Conservation (phyloP, 805 yeast species). For the Phaffomyces antillensis region DNA sequence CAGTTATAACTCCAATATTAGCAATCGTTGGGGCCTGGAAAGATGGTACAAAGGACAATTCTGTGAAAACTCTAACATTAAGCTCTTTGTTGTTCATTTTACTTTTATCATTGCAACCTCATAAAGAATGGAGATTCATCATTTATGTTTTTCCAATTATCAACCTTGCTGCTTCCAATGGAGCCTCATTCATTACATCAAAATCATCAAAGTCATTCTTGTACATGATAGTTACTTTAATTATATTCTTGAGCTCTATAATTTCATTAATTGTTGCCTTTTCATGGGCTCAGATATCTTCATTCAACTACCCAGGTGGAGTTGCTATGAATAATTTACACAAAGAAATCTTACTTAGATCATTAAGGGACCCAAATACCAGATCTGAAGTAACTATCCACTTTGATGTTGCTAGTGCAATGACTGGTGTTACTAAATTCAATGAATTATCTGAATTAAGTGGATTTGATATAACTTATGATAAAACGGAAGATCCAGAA, state of each 20-base stretch:
- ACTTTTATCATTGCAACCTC: slow-evolving; percentile 74
- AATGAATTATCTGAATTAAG: slow-evolving; percentile 42
- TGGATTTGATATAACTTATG: slow-evolving; percentile 41
- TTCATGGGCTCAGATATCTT: slow-evolving; percentile 53
- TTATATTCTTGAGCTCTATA: slow-evolving; percentile 21
- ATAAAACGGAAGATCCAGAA: slow-evolving; percentile 58
- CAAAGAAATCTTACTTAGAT: slow-evolving; percentile 25
- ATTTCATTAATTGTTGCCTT: slow-evolving; percentile 36
- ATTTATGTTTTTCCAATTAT: slow-evolving; percentile 67
- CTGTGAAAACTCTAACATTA: slow-evolving; percentile 39
- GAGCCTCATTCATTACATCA: slow-evolving; percentile 34
- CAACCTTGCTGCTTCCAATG: slow-evolving; percentile 57
- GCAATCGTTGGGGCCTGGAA: slow-evolving; percentile 31
- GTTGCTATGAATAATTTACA: slow-evolving; percentile 55
- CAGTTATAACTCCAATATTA: slow-evolving; percentile 37
- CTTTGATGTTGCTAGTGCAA: slow-evolving; percentile 72
- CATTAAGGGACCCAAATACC: background rate
- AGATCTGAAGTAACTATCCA: slow-evolving; percentile 42
- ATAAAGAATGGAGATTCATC: slow-evolving; percentile 92
- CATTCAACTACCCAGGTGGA: slow-evolving; percentile 88
- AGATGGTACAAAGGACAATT: slow-evolving; percentile 25
- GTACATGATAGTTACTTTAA: slow-evolving; percentile 11
- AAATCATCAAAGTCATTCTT: slow-evolving; percentile 10
- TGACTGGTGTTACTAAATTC: slow-evolving; percentile 81
- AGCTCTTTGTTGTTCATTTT: slow-evolving; percentile 50